Base-by-base conservation (phyloP, 202 grass and related monocot species). In the Zizania palustris region DNA sequence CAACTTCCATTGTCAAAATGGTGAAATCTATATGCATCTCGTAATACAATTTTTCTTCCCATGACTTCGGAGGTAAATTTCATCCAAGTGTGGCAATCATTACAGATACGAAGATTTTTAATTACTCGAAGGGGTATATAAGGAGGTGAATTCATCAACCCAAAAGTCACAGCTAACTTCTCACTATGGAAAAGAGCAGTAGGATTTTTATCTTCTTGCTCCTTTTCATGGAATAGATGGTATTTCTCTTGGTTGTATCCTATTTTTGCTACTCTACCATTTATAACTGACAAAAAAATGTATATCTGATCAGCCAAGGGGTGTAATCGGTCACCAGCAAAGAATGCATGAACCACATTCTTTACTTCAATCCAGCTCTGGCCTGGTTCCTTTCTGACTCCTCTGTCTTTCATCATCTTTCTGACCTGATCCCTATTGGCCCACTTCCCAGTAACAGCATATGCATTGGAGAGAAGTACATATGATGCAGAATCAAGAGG, bases 391-490 rank as follows among this genome's bases (percentile, higher is more conserved):
- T 93, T 93, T 68, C 80, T 93, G 42, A 90, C 74, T 63, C 81
- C 84, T 83, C 65, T 93, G 45, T 82, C 74, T 82, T 83, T 93
- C 90, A 93, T 93, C 70, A 90, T 76, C 60, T 90, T 89, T 89
- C 90, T 89, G 57, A 93, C 74, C 33, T 87, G 77, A 93, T 93
- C 87, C 81, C 90, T 87, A 12, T 21, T 58, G 57, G 62, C 66
- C 87, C 90, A 93, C 64, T 90, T 90, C 37, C 71, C 84, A 18
- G 81, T 71, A 74, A 93, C 81, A 78, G 90, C 87, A 69, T 93
- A 93, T 59, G 80, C 65, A 89, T 93, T 93, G 72, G 90, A 89
- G 60, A 93, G 84, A 3, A 93, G 90, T 63, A 93, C 90, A 80
- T 93, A 90, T 3, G 78, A 85, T 57, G 90, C 87, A 0, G 90